Percentiles rank a stretch among this genome's conserved stretches.
Evolutionary conservation across 2,329 filamentous ascomycete genomes (phyloP).

Genomic region (Lachnellula hyalina): DNA sequence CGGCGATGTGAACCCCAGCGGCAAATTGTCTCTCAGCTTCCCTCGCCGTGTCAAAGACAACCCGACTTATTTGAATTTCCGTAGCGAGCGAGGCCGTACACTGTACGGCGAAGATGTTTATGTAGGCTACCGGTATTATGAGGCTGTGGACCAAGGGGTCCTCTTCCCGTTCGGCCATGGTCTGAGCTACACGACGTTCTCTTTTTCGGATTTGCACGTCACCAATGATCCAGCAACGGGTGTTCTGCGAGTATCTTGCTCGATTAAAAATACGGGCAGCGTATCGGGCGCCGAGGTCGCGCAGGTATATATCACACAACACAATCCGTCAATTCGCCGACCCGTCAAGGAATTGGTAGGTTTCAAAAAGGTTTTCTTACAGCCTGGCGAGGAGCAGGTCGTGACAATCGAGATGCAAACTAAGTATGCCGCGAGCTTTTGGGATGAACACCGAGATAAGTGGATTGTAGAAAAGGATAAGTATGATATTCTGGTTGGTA

Average conservation of each 20-base stretch:
- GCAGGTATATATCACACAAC: conserved; percentile 51
- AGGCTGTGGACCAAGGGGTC: conserved; percentile 52
- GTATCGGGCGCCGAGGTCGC: conserved; percentile 49
- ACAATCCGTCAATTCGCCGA: conserved; percentile 48
- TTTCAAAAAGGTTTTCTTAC: conserved; percentile 58
- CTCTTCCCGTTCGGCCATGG: conserved; percentile 71
- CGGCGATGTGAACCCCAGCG: conserved; percentile 62
- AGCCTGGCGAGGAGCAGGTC: conserved; percentile 51
- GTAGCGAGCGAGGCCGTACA: conserved; percentile 52
- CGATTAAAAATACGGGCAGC: conserved; percentile 34
- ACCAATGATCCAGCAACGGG: too few species aligned
- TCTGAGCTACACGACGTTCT: conserved; percentile 66
- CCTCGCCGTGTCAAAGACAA: conserved; percentile 63
- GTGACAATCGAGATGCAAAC: conserved; percentile 53
- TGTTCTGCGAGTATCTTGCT: too few species aligned
- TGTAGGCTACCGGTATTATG: conserved; percentile 70
- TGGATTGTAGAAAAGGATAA: conserved; percentile 63
- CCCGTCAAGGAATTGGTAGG: conserved; percentile 60
- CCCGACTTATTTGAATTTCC: conserved; percentile 66
- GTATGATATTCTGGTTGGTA: conserved; percentile 57
- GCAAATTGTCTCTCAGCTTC: conserved; percentile 69
- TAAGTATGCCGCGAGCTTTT: conserved; percentile 65
- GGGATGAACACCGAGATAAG: conserved; percentile 59
- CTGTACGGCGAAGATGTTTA: conserved; percentile 70
- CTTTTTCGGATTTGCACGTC: conserved; percentile 16